Percentiles rank a stretch among this genome's conserved stretches.
Evolutionary conservation across 179 eudicot species (phyloP).

Genomic region (Heliamphora ciliata): DNA sequence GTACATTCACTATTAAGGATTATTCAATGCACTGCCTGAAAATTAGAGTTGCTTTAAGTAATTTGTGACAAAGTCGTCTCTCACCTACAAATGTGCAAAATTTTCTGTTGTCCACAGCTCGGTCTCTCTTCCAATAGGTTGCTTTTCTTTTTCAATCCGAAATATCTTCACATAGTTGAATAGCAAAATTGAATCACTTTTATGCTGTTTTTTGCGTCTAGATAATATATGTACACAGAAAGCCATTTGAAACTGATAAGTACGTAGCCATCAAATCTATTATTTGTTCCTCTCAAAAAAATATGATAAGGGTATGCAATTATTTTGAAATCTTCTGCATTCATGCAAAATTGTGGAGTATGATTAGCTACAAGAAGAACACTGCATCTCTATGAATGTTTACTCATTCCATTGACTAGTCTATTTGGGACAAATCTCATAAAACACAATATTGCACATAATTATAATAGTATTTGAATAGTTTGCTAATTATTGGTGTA

Average conservation of each 20-base stretch:
- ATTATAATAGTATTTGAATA: too few relatives aligned
- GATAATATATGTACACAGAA: conserved; percentile 69
- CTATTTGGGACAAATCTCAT: not conserved
- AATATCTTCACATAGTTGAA: not conserved
- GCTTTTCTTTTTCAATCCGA: not conserved
- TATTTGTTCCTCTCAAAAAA: conserved; percentile 31
- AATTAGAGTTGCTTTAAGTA: conserved; percentile 54
- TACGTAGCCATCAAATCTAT: conserved; percentile 40
- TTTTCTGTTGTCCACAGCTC: conserved; percentile 50
- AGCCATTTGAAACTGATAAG: conserved; percentile 52
- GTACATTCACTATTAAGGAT: conserved; percentile 42
- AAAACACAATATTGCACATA: not conserved
- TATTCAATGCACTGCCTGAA: conserved; percentile 47
- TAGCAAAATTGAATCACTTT: not conserved
- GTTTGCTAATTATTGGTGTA: not conserved
- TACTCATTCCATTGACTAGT: too few relatives aligned
- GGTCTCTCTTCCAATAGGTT: conserved; percentile 74
- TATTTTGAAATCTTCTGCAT: not conserved
- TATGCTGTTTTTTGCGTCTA: conserved; percentile 25
- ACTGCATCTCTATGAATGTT: not conserved
- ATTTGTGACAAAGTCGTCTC: conserved; percentile 50
- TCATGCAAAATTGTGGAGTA: not conserved
- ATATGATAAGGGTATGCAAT: conserved; percentile 32
- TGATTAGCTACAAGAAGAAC: not conserved
- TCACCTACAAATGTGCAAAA: conserved; percentile 27